Percentiles rank a stretch among this genome's conserved stretches.
Evolutionary conservation across 2,329 filamentous ascomycete genomes (phyloP).

Genomic region (Tolypocladium nubicola): DNA sequence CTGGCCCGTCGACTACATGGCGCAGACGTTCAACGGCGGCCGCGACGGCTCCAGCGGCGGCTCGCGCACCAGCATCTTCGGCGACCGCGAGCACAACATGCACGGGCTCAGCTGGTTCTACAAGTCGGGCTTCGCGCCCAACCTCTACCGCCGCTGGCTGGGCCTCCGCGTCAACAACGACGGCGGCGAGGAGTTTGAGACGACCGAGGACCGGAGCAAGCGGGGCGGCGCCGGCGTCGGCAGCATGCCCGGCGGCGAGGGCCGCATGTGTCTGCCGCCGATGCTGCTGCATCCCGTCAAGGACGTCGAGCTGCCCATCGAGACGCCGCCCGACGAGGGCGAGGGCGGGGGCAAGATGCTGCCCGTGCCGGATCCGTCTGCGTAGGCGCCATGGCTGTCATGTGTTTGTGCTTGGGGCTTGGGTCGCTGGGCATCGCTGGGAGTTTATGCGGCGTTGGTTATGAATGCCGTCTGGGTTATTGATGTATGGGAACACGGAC

Average conservation of each 20-base stretch:
- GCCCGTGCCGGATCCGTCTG: constrained; percentile 34
- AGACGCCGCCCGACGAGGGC: constrained; percentile 36
- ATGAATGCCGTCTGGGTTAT: background rate
- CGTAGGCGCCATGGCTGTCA: constrained; percentile 10
- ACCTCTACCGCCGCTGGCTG: constrained; percentile 78
- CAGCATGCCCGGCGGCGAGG: constrained; percentile 57
- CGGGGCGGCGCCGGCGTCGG: constrained; percentile 35
- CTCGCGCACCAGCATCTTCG: constrained; percentile 61
- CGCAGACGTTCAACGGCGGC: constrained; percentile 70
- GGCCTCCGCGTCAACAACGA: constrained; percentile 72
- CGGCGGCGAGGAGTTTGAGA: constrained; percentile 67
- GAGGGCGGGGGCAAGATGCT: constrained; percentile 15
- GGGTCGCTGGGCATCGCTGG: background rate
- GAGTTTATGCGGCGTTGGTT: constrained; percentile 2
- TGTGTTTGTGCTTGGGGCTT: background rate
- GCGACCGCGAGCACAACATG: constrained; percentile 83
- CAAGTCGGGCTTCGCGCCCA: constrained; percentile 69
- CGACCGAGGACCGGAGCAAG: constrained; percentile 41
- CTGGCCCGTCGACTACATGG: constrained; percentile 73
- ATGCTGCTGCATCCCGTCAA: constrained; percentile 89
- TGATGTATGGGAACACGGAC: background rate
- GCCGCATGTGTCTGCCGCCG: constrained; percentile 81
- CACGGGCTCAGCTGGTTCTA: constrained; percentile 87
- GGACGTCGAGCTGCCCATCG: constrained; percentile 56
- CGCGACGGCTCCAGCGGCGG: constrained; percentile 67